Evolutionary conservation across 2,329 filamentous ascomycete genomes (phyloP).

Genomic region (Aspergillus sp.): DNA sequence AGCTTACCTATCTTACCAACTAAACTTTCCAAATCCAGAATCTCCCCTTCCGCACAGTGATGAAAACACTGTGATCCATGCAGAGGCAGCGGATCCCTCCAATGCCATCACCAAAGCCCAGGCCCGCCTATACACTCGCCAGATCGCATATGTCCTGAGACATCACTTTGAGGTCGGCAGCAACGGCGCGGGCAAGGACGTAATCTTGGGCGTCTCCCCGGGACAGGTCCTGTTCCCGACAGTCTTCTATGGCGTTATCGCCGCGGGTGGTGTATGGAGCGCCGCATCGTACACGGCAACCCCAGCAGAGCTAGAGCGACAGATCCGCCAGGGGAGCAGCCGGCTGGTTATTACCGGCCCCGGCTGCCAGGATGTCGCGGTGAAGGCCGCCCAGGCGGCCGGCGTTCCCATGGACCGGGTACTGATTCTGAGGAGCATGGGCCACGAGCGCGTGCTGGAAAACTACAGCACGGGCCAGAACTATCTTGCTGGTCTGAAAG

Average conservation of each 20-base stretch:
- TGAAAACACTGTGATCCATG: conserved; percentile 11
- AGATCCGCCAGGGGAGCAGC: conserved; percentile 12
- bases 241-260: conserved; percentile 16
- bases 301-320: conserved; percentile 11
- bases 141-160: conserved; percentile 13
- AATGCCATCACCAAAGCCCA: conserved; percentile 14
- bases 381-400: conserved; percentile 8
- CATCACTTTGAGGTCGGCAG: conserved; percentile 11
- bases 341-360: conserved; percentile 9
- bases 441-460: conserved; percentile 11
- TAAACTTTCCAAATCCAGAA: neutral
- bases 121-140: conserved; percentile 10
- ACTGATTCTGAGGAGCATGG: conserved; percentile 7
- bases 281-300: conserved; percentile 12
- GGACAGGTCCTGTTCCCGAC: conserved; percentile 11
- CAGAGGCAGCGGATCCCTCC: conserved; percentile 13
- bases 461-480: conserved; percentile 11
- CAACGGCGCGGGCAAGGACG: conserved; percentile 10
- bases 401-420: conserved; percentile 9
- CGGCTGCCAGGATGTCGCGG: conserved; percentile 9
- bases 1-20: too few species aligned
- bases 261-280: conserved; percentile 13
- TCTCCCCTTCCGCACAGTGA: conserved; percentile 9
- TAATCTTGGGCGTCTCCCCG: conserved; percentile 10
- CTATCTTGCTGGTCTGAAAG: conserved; percentile 5